Conservation (phyloP, 352 stramenopile genomes). For the Phytophthora colocasiae region DNA sequence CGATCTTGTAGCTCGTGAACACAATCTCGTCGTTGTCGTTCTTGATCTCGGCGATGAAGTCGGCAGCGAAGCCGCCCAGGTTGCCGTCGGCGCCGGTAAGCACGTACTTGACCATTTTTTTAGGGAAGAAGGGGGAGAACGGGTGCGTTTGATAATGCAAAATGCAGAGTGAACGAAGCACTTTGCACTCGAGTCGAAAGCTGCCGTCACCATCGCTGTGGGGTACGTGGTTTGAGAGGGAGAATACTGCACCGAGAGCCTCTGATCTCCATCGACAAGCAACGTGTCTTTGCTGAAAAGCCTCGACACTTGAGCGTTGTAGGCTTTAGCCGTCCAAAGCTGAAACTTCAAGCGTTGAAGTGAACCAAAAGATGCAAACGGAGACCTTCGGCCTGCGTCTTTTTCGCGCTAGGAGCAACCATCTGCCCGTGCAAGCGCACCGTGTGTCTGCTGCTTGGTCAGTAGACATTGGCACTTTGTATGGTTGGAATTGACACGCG, state of each 20-base stretch:
- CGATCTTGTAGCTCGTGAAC: constrained; percentile 38
- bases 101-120: constrained; percentile 37
- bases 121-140: constrained; percentile 3
- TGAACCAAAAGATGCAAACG: background rate
- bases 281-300: constrained; percentile 31
- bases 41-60: constrained; percentile 33
- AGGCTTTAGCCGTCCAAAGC: constrained; percentile 4
- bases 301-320: constrained; percentile 9
- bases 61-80: constrained; percentile 34
- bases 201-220: no score
- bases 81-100: constrained; percentile 37
- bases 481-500: constrained; percentile 22
- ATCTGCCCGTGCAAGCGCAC: constrained; percentile 15
- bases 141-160: constrained; percentile 15
- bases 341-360: constrained; percentile 18
- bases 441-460: constrained; percentile 21
- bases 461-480: constrained; percentile 8
- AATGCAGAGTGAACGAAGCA: constrained; percentile 17
- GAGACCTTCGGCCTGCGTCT: constrained; percentile 20
- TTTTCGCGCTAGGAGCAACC: constrained; percentile 24
- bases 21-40: constrained; percentile 25
- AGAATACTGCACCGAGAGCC: constrained; percentile 13
- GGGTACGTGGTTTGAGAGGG: background rate
- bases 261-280: background rate
- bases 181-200: no score